phyloP scores from a whole-genome alignment of 805 yeast genomes.

The Ascoidea rubescens region DNA sequence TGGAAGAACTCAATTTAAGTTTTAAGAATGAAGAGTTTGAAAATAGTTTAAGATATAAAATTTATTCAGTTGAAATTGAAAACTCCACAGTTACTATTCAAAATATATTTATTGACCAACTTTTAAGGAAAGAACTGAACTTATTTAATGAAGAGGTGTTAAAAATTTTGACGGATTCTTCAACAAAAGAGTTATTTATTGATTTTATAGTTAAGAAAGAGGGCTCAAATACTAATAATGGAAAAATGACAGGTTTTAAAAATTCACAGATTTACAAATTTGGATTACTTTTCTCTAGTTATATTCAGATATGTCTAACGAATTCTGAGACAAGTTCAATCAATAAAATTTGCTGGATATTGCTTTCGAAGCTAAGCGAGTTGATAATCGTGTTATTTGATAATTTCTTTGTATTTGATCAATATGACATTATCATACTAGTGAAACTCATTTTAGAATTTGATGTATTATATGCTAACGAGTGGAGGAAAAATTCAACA shows the following conservation, averaged over 20 bases:
- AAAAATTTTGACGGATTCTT: background rate
- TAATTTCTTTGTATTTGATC: background rate
- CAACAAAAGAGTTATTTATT: background rate
- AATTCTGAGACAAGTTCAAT: background rate
- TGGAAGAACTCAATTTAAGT: background rate
- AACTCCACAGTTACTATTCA: background rate
- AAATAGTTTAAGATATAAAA: no score
- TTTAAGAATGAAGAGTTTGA: background rate
- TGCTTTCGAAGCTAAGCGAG: background rate
- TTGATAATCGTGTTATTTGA: background rate
- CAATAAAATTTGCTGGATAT: background rate
- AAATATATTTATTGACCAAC: no score
- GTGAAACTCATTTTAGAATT: background rate
- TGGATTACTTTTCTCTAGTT: background rate
- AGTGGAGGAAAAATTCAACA: no score
- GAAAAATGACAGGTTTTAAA: background rate
- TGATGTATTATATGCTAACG: background rate
- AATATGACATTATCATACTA: background rate
- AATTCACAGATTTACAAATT: background rate
- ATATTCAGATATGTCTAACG: background rate
- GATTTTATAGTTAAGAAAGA: background rate
- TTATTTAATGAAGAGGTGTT: background rate
- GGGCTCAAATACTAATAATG: background rate
- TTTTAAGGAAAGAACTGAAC: background rate
- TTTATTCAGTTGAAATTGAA: background rate